A percentile compares a stretch with the other conserved stretches of the same genome.
phyloP scores from a whole-genome alignment of 495 filamentous ascomycete species.

The Talaromyces proteolyticus region DNA sequence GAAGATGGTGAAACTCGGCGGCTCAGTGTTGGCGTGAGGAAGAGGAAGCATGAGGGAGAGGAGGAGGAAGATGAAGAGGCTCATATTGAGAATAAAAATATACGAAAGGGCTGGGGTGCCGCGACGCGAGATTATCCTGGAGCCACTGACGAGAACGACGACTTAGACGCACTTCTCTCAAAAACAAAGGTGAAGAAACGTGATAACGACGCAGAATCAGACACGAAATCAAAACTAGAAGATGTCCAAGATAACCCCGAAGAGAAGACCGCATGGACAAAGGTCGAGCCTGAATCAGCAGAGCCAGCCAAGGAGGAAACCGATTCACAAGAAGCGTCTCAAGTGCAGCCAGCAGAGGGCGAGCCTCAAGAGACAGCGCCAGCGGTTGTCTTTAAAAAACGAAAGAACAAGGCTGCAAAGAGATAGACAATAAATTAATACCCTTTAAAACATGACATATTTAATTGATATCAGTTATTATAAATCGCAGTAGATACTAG shows the following conservation, averaged over 20 bases:
- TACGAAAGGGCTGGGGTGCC: constrained; percentile 71
- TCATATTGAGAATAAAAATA: constrained; percentile 55
- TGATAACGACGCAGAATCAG: constrained; percentile 5
- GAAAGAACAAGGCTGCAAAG: constrained; percentile 70
- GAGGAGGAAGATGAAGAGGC: constrained; percentile 52
- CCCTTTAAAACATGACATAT: neutral
- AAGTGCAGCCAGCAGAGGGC: constrained; percentile 15
- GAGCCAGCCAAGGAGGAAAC: constrained; percentile 27
- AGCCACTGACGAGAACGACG: constrained; percentile 42
- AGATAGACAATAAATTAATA: constrained; percentile 20
- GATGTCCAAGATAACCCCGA: neutral
- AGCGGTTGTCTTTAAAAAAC: constrained; percentile 80
- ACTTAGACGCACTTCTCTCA: constrained; percentile 65
- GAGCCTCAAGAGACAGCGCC: constrained; percentile 22
- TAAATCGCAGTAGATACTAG: neutral
- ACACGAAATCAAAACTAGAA: constrained; percentile 6
- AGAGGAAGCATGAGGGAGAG: constrained; percentile 58
- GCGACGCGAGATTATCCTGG: constrained; percentile 60
- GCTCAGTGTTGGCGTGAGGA: constrained; percentile 49
- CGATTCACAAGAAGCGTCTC: constrained; percentile 29
- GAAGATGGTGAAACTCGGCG: constrained; percentile 33
- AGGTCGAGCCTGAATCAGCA: constrained; percentile 13
- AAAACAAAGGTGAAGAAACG: constrained; percentile 45
- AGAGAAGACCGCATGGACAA: constrained; percentile 7
- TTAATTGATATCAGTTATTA: neutral